Conservation (phyloP, 2,329 filamentous ascomycete species). For the Xylaria polymorpha region DNA sequence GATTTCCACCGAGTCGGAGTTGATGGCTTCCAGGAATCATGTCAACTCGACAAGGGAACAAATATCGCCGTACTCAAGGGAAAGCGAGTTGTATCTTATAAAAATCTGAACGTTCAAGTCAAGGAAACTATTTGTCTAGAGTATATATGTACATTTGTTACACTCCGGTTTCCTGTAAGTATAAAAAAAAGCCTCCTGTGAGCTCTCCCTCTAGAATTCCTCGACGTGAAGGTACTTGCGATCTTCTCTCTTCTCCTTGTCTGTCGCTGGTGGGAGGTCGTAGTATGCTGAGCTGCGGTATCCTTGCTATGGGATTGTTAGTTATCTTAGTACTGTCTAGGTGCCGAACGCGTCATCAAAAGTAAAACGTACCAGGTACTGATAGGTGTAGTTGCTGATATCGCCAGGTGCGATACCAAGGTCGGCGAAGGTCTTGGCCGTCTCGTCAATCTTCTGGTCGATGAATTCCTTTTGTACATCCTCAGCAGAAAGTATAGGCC, state of each 20-base stretch:
- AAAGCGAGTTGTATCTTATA: constrained; percentile 3
- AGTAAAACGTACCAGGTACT: constrained; percentile 82
- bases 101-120: constrained; percentile 34
- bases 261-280: constrained; percentile 92
- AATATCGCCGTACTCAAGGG: not conserved
- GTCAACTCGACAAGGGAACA: not conserved
- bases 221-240: constrained; percentile 98
- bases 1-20: not conserved
- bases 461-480: constrained; percentile 93
- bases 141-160: constrained; percentile 55
- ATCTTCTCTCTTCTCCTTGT: constrained; percentile 93
- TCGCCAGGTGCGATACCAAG: constrained; percentile 90
- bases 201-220: constrained; percentile 71
- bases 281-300: constrained; percentile 91
- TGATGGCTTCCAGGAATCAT: not conserved
- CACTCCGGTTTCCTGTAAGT: constrained; percentile 38
- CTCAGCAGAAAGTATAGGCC: constrained; percentile 83
- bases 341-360: not conserved
- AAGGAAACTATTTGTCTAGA: constrained; percentile 48
- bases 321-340: constrained; percentile 28
- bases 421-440: constrained; percentile 95
- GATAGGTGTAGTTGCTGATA: constrained; percentile 86
- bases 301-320: constrained; percentile 72
- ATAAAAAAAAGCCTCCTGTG: constrained; percentile 39
- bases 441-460: constrained; percentile 89